These are phyloP conservation scores for Eragrostis nindensis DNA, from an alignment of 176 grass and related monocot species.

Conservation along the genomic window DNA sequence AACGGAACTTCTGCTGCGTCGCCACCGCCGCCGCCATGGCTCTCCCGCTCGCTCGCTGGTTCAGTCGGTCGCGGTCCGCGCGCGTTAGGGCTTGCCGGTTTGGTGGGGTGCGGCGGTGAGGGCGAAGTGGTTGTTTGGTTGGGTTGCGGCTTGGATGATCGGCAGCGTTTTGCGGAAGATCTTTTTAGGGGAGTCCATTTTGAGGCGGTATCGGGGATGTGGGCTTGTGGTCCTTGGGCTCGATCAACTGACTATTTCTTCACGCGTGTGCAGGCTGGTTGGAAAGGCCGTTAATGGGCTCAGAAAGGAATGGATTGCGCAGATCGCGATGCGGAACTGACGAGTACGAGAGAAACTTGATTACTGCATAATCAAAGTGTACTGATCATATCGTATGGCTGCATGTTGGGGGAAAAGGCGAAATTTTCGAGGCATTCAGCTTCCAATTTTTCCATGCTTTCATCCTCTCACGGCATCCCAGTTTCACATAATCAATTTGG, in stretches of 20 bases:
- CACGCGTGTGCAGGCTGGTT: too few relatives aligned
- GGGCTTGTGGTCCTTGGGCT: neutral
- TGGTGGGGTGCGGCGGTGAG: neutral
- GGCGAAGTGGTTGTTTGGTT: neutral
- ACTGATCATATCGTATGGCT: too few relatives aligned
- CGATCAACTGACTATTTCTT: too few relatives aligned
- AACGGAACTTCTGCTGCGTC: constrained; percentile 56
- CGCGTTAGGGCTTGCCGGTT: constrained; percentile 17
- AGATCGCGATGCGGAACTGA: neutral
- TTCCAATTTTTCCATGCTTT: too few relatives aligned
- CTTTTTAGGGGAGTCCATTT: neutral
- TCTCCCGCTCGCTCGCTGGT: neutral
- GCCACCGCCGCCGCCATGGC: constrained; percentile 50
- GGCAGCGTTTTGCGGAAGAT: neutral
- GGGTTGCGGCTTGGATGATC: neutral
- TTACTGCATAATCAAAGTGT: too few relatives aligned
- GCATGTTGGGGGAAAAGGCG: too few relatives aligned
- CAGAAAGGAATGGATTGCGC: too few relatives aligned
- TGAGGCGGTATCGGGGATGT: neutral
- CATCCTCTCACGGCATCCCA: too few relatives aligned
- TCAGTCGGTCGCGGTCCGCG: neutral
- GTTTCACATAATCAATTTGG: too few relatives aligned
- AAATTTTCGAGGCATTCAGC: too few relatives aligned
- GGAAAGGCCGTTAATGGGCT: neutral
- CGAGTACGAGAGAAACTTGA: too few relatives aligned